Evolutionary conservation across 768 basidiomycete species (phyloP).

Genomic region (Xerocomellus intermedius): DNA sequence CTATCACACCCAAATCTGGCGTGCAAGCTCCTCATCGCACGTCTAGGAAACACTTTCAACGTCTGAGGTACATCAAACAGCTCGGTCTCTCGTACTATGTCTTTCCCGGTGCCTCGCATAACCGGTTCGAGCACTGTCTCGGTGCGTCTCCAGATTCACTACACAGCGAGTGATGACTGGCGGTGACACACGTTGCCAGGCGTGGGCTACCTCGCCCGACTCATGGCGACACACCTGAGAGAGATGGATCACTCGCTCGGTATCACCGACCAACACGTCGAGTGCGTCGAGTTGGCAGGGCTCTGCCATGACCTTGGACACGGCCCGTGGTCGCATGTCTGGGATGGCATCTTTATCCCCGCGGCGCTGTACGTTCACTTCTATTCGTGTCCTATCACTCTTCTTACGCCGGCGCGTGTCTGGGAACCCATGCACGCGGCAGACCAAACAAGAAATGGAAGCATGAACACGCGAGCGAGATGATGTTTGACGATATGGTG

Average conservation of each 20-base stretch:
- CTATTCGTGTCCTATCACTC: background rate
- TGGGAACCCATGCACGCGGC: background rate
- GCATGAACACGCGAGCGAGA: conserved; percentile 77
- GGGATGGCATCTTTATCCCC: conserved; percentile 75
- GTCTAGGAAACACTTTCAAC: conserved; percentile 69
- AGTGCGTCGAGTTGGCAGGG: conserved; percentile 77
- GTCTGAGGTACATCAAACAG: conserved; percentile 75
- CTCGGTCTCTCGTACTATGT: conserved; percentile 75
- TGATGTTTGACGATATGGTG: conserved; percentile 77
- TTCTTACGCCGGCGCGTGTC: background rate
- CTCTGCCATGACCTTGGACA: conserved; percentile 85
- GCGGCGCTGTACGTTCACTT: conserved; percentile 49
- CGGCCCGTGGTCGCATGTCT: conserved; percentile 85
- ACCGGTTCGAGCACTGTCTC: conserved; percentile 81
- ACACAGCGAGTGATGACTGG: background rate
- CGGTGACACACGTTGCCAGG: conserved; percentile 39
- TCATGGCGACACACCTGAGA: conserved; percentile 58
- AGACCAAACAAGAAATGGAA: conserved; percentile 57
- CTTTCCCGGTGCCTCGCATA: conserved; percentile 77
- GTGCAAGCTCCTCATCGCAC: background rate
- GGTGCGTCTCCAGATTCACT: conserved; percentile 39
- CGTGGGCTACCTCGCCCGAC: conserved; percentile 69
- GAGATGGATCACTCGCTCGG: conserved; percentile 56
- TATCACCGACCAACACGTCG: conserved; percentile 70
- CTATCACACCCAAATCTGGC: background rate